Conservation (phyloP, 2,329 filamentous ascomycete genomes). For the Xylaria arbuscula region DNA sequence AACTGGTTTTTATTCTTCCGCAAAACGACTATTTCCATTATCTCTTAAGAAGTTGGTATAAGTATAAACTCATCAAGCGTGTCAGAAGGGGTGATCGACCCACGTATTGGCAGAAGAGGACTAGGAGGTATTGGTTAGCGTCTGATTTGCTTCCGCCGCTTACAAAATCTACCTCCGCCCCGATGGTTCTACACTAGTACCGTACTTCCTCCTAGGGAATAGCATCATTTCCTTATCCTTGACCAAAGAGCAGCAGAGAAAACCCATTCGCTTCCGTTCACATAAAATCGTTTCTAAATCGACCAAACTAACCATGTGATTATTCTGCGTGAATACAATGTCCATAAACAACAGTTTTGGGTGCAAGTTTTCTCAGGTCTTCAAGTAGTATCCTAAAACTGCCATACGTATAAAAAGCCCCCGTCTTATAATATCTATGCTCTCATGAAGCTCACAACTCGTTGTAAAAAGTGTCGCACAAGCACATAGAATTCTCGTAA, state of each 20-base stretch:
- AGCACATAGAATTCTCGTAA: neutral
- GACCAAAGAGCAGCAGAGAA: neutral
- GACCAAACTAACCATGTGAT: neutral
- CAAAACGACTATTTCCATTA: neutral
- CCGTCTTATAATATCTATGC: too few relatives aligned
- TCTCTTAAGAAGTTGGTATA: neutral
- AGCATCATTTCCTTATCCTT: neutral
- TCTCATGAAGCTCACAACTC: too few relatives aligned
- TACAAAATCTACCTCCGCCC: conserved; percentile 22
- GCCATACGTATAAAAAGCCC: too few relatives aligned
- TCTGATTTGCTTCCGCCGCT: conserved; percentile 25
- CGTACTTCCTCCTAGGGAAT: neutral
- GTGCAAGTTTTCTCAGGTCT: neutral
- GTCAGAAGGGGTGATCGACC: conserved; percentile 6
- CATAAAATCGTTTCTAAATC: neutral
- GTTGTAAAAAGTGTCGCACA: too few relatives aligned
- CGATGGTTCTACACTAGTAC: neutral
- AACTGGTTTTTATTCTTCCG: neutral
- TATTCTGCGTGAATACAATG: neutral
- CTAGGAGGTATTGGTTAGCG: neutral
- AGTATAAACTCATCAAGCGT: neutral
- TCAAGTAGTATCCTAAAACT: neutral
- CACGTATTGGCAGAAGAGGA: conserved; percentile 14
- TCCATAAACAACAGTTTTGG: neutral
- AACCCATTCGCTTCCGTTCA: neutral